A percentile compares a stretch with the other conserved stretches of the same genome.
phyloP scores from a whole-genome alignment of 768 basidiomycete genomes.

The Lentinula boryana region DNA sequence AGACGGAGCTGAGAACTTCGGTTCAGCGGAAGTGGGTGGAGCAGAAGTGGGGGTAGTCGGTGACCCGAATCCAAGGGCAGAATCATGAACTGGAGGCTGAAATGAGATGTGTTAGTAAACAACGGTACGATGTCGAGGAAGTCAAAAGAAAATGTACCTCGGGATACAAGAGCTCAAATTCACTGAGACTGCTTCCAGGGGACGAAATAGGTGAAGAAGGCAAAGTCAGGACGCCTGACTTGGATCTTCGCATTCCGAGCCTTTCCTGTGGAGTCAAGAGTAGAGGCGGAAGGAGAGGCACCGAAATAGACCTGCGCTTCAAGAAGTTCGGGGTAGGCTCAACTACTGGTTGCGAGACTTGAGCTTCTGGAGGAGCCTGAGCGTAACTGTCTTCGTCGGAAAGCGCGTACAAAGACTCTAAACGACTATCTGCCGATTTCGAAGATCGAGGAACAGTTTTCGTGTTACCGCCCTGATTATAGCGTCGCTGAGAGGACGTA shows the following conservation, averaged over 20 bases:
- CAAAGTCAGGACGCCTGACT: background rate
- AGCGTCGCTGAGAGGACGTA: background rate
- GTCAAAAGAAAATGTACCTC: background rate
- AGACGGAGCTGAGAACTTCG: background rate
- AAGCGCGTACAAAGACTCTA: background rate
- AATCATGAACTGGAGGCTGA: background rate
- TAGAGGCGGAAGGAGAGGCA: background rate
- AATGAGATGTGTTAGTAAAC: background rate
- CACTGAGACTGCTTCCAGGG: background rate
- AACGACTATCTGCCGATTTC: background rate
- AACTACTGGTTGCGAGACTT: background rate
- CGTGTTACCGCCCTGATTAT: background rate
- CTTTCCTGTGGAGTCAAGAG: background rate
- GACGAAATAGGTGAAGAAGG: background rate
- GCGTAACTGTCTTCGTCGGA: background rate
- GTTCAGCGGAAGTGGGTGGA: background rate
- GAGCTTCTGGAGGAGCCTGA: background rate
- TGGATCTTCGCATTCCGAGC: background rate
- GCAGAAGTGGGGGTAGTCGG: background rate
- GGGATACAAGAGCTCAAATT: background rate
- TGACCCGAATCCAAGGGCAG: background rate
- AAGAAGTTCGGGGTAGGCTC: background rate
- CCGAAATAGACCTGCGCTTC: conserved; percentile 1
- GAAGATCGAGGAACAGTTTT: background rate
- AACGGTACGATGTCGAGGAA: background rate